These are phyloP conservation scores for Salix arbutifolia DNA, from an alignment of 345 rosid genomes.

Conservation along the genomic window DNA sequence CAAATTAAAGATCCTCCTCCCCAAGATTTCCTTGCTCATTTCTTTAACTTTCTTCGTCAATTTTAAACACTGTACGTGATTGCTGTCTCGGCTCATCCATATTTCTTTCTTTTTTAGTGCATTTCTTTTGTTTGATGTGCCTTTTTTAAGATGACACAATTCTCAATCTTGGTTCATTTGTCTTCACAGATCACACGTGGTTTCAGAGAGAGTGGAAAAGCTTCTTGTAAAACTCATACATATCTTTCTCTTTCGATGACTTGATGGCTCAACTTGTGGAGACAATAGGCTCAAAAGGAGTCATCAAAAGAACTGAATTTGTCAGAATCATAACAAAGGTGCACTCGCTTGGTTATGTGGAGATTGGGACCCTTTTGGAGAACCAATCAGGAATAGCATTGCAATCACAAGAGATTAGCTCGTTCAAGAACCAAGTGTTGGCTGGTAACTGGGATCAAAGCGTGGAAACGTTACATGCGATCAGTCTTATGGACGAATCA, in stretches of 20 bases:
- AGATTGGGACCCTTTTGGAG: constrained; percentile 56
- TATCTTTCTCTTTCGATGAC: constrained; percentile 43
- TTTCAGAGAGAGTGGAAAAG: constrained; percentile 39
- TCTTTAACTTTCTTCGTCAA: no score
- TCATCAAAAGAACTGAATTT: constrained; percentile 54
- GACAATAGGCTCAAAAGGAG: constrained; percentile 55
- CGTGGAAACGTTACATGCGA: constrained; percentile 36
- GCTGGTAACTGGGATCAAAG: constrained; percentile 60
- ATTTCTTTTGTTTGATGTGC: neutral
- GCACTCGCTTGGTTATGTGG: constrained; percentile 55
- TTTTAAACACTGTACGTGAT: no score
- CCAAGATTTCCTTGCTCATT: no score
- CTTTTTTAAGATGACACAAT: neutral
- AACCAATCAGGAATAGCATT: constrained; percentile 63
- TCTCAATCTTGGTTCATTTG: neutral
- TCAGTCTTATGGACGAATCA: constrained; percentile 47
- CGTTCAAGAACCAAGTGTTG: constrained; percentile 42
- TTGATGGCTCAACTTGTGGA: constrained; percentile 64
- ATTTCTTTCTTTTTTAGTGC: no score
- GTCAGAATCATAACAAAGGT: constrained; percentile 53
- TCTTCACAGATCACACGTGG: neutral
- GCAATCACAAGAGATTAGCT: constrained; percentile 39
- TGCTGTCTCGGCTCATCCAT: no score
- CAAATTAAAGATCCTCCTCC: no score
- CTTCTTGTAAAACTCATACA: constrained; percentile 36